Base-by-base conservation (phyloP, 108 stramenopile species). In the Stephanodiscus minutulus region DNA sequence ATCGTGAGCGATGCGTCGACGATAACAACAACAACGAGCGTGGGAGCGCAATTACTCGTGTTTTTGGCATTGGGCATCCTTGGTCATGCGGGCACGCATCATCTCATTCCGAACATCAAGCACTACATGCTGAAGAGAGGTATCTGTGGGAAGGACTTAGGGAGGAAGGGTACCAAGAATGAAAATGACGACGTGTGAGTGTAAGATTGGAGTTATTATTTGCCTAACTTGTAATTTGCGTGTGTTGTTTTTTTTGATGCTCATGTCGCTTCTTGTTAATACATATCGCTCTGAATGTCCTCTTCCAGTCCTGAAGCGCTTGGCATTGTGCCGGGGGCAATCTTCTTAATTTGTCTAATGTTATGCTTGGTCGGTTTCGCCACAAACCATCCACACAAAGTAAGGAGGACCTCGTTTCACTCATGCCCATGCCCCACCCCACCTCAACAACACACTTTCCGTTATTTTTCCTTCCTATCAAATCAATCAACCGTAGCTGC, bases 281-380 rank as follows among this genome's bases (percentile, higher is more conserved):
- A 46, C 29, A 27, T 36, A 18, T 18, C 57, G 33, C 33, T 20
- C 18, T 12, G 25, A 54, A 41, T 70, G 1, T 18, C 44, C 4
- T n/a, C 12, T 28, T 27, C 47, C 76, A 91, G 88, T 24, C 97
- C 98, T 0, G 98, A 99, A 84, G 93, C 96, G 50, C 76, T 97
- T 20, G 98, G 98, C 28, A 91, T 99, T 48, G 96, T 93, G 31
- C 83, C 96, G 6, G 97, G 97, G 15, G 90, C 96, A 3, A 81
- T 94, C 35, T 99, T 95, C 70, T 64, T 98, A 39, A 85, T 96
- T 10, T 94, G 93, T 68, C 79, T 98, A 36, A 96, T 97, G 3
- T 66, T 97, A 46, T 83, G 90, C 56, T 70, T 96, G 66, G 88
- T 97, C 12, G 89, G 91, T 70, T 95, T 88, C 74, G 89, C 90